Evolutionary conservation across 2,329 filamentous ascomycete species (phyloP), one percentile per base, ranked within the genome.

Genomic region (Sporothrix phasma): DNA sequence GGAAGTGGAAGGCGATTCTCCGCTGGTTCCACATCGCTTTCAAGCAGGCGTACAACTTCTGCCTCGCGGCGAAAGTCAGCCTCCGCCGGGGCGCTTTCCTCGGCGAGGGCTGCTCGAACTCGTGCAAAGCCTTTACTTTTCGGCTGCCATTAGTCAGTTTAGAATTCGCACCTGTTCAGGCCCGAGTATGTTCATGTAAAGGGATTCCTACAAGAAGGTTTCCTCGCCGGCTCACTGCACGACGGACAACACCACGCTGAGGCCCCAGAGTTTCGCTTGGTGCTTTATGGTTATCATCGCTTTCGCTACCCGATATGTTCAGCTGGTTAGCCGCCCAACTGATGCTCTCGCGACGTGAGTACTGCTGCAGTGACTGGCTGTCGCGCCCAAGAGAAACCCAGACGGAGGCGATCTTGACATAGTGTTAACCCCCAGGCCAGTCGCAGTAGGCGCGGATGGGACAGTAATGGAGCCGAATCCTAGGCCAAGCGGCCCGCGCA

Each of bases 81-180:
- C 70, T 99, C 94, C 10, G 96, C 80, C 0, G 94, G 94, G 0
- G 92, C 86, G 17, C 85, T 84, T 76, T 99, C 94, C 76, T 99
- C 94, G 64, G 90, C 81, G 0, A 99, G 81, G 3, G 92, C 92
- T 8, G 93, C 94, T 66, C 90, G 86, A 69, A 99, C 96, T 11
- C 94, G 88, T 5, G 92, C 92, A 74, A 99, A 99, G 0, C 88
- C 92, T 76, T 96, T 96, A 0, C 93, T 94, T 79, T 97, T 99
- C 13, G 95, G 94, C 45, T 62, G 29, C 1, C 2, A 47, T 24
- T 31, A 29, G 10, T 56, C 19, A 34, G 26, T 31, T 34, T 60
- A 10, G 22, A 26, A 31, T 15, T 10, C 10, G 13, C 22, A 19
- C 19, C 8, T 19, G 5, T 39, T 1, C 8, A 24, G 31, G 5